phyloP scores from a whole-genome alignment of 192 early-diverging fungal species.

The Chytriomyces confervae region DNA sequence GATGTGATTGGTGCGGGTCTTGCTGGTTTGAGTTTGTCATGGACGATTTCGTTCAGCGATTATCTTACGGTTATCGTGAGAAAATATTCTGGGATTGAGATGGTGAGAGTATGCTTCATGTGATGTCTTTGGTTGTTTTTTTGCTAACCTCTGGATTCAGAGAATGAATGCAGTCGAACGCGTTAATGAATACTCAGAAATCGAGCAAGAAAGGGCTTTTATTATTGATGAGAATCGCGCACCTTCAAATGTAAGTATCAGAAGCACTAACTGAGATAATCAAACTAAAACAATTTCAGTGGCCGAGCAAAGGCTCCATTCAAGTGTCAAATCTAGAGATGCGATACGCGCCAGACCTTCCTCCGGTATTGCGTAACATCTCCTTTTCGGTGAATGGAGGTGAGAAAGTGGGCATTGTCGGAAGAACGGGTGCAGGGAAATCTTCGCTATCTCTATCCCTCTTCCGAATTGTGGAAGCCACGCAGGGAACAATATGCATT shows the following conservation, averaged over 20 bases:
- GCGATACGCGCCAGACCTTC: constrained; percentile 73
- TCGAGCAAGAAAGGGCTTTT: constrained; percentile 82
- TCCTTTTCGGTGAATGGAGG: constrained; percentile 69
- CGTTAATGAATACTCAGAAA: constrained; percentile 78
- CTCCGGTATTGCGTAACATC: constrained; percentile 69
- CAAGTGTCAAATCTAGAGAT: constrained; percentile 69
- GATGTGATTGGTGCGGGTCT: constrained; percentile 69
- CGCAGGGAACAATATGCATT: constrained; percentile 56
- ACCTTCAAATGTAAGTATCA: constrained; percentile 28
- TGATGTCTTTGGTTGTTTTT: too few species aligned
- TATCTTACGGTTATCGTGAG: constrained; percentile 46
- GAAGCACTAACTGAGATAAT: too few species aligned
- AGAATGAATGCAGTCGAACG: constrained; percentile 72
- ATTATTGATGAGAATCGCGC: constrained; percentile 59
- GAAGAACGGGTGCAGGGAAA: constrained; percentile 69
- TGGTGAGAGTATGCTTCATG: constrained; percentile 48
- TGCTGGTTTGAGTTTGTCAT: constrained; percentile 80
- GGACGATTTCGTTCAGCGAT: constrained; percentile 78
- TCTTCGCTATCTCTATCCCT: constrained; percentile 40
- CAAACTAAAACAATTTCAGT: constrained; percentile 12
- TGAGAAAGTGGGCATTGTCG: constrained; percentile 64
- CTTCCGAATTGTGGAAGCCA: constrained; percentile 48
- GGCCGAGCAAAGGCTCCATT: constrained; percentile 75
- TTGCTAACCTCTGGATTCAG: background rate
- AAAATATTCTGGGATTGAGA: constrained; percentile 65